Percentiles rank a stretch among this genome's conserved stretches.
Evolutionary conservation across 1,284 basidiomycete genomes (phyloP).

Genomic region (Trichosporon sp.): DNA sequence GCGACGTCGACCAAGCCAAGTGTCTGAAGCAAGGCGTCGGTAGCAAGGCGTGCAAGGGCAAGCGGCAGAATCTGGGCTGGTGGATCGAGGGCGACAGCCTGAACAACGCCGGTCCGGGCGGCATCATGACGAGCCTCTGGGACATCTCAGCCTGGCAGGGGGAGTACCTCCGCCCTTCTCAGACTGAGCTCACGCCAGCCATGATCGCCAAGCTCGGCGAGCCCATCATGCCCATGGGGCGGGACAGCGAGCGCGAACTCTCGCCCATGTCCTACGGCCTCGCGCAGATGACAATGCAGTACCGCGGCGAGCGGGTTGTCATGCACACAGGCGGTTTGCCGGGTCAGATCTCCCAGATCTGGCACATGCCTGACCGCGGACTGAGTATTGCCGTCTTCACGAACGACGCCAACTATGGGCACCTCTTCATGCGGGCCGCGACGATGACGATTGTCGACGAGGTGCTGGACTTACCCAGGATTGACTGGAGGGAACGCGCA

Average conservation of each 20-base stretch:
- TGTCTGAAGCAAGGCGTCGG: constrained; percentile 24
- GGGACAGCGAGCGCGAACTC: background rate
- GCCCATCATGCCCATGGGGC: constrained; percentile 11
- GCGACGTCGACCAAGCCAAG: constrained; percentile 22
- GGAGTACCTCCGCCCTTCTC: background rate
- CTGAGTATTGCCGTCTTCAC: constrained; percentile 31
- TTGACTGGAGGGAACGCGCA: constrained; percentile 25
- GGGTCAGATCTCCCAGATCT: constrained; percentile 28
- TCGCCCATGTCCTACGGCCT: constrained; percentile 31
- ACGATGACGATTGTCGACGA: constrained; percentile 35
- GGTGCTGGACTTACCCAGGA: constrained; percentile 27
- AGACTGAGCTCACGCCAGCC: background rate
- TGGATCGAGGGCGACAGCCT: constrained; percentile 33
- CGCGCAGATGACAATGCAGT: constrained; percentile 25
- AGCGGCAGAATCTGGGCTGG: constrained; percentile 33
- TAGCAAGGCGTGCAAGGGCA: constrained; percentile 30
- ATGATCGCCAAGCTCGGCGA: constrained; percentile 26
- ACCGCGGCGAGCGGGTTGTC: constrained; percentile 31
- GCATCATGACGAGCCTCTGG: constrained; percentile 36
- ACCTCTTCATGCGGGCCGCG: constrained; percentile 18
- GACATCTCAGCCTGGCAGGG: constrained; percentile 31
- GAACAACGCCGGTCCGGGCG: constrained; percentile 38
- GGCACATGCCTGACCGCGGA: constrained; percentile 30
- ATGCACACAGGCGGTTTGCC: constrained; percentile 34
- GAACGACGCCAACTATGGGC: constrained; percentile 31